phyloP scores from a whole-genome alignment of 73 alveolate species.

The Paramecium octaurelia region DNA sequence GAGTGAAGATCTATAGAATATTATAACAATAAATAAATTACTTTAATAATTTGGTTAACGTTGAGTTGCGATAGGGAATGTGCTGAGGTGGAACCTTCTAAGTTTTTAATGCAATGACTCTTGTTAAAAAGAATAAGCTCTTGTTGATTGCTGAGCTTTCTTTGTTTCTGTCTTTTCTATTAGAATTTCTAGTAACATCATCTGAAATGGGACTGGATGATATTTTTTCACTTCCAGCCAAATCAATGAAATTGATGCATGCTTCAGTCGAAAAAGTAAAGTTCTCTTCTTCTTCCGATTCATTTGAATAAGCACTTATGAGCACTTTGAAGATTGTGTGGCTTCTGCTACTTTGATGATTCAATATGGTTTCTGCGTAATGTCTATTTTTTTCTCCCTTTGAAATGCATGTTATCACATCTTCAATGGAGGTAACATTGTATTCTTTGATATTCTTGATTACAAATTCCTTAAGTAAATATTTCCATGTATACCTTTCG shows the following conservation, averaged over 20 bases:
- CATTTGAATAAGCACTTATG: conserved; percentile 56
- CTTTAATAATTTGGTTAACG: conserved; percentile 57
- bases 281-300: conserved; percentile 39
- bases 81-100: conserved; percentile 55
- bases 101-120: conserved; percentile 58
- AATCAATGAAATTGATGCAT: conserved; percentile 54
- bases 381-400: conserved; percentile 84
- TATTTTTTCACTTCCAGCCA: conserved; percentile 63
- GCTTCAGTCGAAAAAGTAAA: conserved; percentile 64
- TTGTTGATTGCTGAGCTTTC: conserved; percentile 55
- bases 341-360: conserved; percentile 79
- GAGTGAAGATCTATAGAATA: neutral
- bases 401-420: conserved; percentile 67
- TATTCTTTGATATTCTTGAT: conserved; percentile 76
- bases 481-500: conserved; percentile 11
- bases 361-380: conserved; percentile 85
- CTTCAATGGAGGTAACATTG: conserved; percentile 74
- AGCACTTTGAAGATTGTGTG: conserved; percentile 80
- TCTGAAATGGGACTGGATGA: conserved; percentile 16
- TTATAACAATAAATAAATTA: neutral
- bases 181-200: neutral
- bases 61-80: conserved; percentile 61
- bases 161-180: conserved; percentile 53
- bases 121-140: conserved; percentile 56
- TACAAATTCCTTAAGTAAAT: conserved; percentile 54